Base-by-base conservation (phyloP, 768 basidiomycete genomes). In the Mycena capillaripes region DNA sequence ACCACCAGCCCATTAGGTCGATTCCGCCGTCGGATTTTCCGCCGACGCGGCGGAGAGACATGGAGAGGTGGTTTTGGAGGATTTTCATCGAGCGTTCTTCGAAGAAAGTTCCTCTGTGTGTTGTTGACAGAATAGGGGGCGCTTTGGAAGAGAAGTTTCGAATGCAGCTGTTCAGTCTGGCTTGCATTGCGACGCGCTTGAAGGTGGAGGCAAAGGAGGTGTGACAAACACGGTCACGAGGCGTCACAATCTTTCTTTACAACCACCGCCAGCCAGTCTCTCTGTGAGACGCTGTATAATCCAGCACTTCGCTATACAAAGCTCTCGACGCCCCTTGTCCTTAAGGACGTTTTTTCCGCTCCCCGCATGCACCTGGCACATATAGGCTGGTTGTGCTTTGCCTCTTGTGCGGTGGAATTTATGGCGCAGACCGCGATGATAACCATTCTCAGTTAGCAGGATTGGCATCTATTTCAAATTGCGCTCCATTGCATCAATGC, bases 1-100 rank as follows among this genome's bases (percentile, higher is more conserved):
- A 96, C 97, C 97, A 97, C 95, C 95, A 97, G 19, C 97, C 97
- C 63, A 92, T 79, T 25, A 97, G 85, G 81, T 98, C 97, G 50
- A 98, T 84, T 0, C 97, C 97, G 6, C 96, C 95, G 79, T 97
- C 97, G n/a, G 90, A 87, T 76, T 87, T 90, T n/a, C 96, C 95
- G 5, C 96, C 96, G 19, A 97, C 91, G 60, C 91, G 89, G 55
- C 82, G 86, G 5, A 97, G 86, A 2, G 91, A 87, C 96, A 97
- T 98, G 40, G 93, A 94, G 58, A 97, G 83, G 55, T 89, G 81
- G 3, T 87, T 79, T 42, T 90, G 89, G 6, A 96, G 86, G 7
- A 95, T 76, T 11, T 81, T 79, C 30, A 92, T 86, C 0, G 92
- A 91, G 1, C 92, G 89, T 32, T 89, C 79, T 79, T 98, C 96